Evolutionary conservation across 352 stramenopile species (phyloP).

Genomic region (Aphanomyces invadans): DNA sequence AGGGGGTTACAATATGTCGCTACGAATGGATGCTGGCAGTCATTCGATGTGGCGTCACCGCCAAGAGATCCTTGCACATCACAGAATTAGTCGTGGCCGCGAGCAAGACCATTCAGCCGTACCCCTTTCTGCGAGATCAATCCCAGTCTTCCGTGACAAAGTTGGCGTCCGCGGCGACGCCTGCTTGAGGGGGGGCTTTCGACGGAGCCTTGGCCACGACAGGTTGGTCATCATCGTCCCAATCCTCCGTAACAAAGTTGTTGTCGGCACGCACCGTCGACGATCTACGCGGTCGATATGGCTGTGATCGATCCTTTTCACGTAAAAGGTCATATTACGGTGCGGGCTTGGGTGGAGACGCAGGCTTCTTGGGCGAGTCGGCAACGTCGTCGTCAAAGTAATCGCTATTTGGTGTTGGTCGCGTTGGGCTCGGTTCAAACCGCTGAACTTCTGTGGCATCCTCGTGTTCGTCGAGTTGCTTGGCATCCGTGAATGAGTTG

Average conservation of each 20-base stretch:
- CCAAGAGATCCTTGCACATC: too few species aligned
- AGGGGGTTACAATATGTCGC: too few species aligned
- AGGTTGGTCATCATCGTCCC: constrained; percentile 46
- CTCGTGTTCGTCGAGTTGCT: constrained; percentile 27
- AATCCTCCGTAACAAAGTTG: constrained; percentile 75
- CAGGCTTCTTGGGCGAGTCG: constrained; percentile 29
- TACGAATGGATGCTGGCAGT: too few species aligned
- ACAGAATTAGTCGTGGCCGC: too few species aligned
- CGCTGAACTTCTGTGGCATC: constrained; percentile 30
- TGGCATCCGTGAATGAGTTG: background rate
- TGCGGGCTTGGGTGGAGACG: constrained; percentile 10
- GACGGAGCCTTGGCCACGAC: constrained; percentile 18
- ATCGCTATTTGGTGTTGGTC: constrained; percentile 27
- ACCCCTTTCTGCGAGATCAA: too few species aligned
- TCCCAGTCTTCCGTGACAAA: constrained; percentile 67
- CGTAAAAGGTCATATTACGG: background rate
- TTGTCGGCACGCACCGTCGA: constrained; percentile 40
- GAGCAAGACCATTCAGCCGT: too few species aligned
- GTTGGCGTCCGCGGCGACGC: constrained; percentile 53
- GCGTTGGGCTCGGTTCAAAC: constrained; percentile 27
- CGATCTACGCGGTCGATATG: constrained; percentile 14
- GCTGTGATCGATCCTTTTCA: background rate
- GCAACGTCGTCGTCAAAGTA: constrained; percentile 65
- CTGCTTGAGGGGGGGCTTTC: constrained; percentile 19
- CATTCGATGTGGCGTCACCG: too few species aligned